Evolutionary conservation across 164 flowering plant species (phyloP), one percentile per base, ranked within the genome.

Genomic region (Hamamelis virginiana): DNA sequence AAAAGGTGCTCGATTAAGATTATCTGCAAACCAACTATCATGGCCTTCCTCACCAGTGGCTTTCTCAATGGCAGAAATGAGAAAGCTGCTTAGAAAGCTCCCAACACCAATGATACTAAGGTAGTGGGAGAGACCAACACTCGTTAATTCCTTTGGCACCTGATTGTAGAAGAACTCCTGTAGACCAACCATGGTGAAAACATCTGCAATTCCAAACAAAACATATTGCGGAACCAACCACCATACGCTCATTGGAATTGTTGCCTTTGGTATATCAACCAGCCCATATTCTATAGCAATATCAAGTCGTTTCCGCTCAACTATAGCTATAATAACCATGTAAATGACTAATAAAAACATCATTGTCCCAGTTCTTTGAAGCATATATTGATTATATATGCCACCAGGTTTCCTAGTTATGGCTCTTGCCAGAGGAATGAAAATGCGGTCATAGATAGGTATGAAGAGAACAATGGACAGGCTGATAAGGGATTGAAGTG

Each of bases 91-190:
- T 13, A 83, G 50, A 53, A 83, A 69, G 73, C 64, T 83, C 21
- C 86, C 86, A 1, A 77, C 59, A 0, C 86, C 86, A 27, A 78
- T 53, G 1, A 80, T 67, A 38, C 84, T 75, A 4, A 76, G 67
- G 68, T 77, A 80, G 4, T 76, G 76, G 8, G 84, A 60, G 1
- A 78, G 67, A n/a, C 86, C 84, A 44, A 78, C n/a, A 27, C 84
- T 83, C 15, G 78, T 70, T 18, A 80, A 15, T 19, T 75, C 84
- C 19, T 0, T 62, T 22, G 86, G 86, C 13, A 76, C 73, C 59
- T 83, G 84, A 67, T 79, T 82, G 21, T 83, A 83, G 78, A 80
- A 83, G 33, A 80, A 80, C 22, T 83, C 86, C 50, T 83, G 86
- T 14, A 83, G 59, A 10, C 84, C 86, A 44, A 83, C 81, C 77